Conservation (phyloP, 805 yeast species). For the Komagataella pseudopastoris region DNA sequence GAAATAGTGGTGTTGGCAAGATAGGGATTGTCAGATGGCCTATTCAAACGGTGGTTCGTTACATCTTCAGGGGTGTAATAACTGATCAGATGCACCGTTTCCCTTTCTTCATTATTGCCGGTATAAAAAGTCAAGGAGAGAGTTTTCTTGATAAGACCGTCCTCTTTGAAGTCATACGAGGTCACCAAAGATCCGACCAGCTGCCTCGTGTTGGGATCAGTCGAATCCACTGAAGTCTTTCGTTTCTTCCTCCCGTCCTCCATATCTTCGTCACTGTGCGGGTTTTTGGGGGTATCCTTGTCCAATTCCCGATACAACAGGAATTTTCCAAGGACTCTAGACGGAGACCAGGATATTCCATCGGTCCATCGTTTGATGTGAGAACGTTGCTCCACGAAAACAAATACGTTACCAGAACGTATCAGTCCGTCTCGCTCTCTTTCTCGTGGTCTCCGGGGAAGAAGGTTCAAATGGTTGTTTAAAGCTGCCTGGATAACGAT, state of each 20-base stretch:
- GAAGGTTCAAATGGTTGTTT: slow-evolving; percentile 42
- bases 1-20: slow-evolving; percentile 37
- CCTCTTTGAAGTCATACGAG: slow-evolving; percentile 50
- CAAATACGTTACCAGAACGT: slow-evolving; percentile 67
- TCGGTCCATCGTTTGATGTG: slow-evolving; percentile 95
- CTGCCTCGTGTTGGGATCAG: slow-evolving; percentile 18
- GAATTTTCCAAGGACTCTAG: slow-evolving; percentile 76
- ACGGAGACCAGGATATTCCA: slow-evolving; percentile 90
- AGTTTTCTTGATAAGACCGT: slow-evolving; percentile 77
- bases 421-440: slow-evolving; percentile 56
- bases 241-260: slow-evolving; percentile 1
- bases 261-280: slow-evolving; percentile 15
- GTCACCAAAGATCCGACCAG: slow-evolving; percentile 45
- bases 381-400: slow-evolving; percentile 69
- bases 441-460: slow-evolving; percentile 74
- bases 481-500: slow-evolving; percentile 70
- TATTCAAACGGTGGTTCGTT: slow-evolving; percentile 32
- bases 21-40: slow-evolving; percentile 41
- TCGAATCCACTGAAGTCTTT: not conserved
- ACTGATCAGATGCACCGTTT: slow-evolving; percentile 60
- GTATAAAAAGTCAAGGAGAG: slow-evolving; percentile 40
- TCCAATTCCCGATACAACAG: slow-evolving; percentile 67
- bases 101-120: slow-evolving; percentile 10
- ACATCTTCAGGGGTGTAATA: slow-evolving; percentile 75
- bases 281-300: slow-evolving; percentile 12